phyloP scores from a whole-genome alignment of 2,329 filamentous ascomycete species.

The Fusarium ramigenum region DNA sequence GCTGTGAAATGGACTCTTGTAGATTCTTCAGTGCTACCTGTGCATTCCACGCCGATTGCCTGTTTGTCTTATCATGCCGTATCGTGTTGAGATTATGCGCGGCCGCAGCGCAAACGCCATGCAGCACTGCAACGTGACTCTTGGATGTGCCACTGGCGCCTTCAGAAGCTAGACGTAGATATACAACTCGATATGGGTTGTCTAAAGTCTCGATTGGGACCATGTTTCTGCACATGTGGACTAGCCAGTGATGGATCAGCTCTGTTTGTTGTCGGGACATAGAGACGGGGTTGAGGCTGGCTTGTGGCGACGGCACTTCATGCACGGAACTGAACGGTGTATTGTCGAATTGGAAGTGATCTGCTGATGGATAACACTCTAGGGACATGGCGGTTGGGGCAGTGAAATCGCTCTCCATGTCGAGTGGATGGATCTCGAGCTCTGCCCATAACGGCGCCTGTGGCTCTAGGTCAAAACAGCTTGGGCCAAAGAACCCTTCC shows the following conservation, averaged over 20 bases:
- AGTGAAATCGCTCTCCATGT: too few relatives aligned
- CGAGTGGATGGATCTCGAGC: rapidly evolving
- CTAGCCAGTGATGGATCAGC: background rate
- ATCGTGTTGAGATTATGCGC: background rate
- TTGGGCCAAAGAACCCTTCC: background rate
- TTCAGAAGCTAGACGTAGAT: background rate
- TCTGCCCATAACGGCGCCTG: too few relatives aligned
- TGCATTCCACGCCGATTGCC: rapidly evolving
- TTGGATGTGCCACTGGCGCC: background rate
- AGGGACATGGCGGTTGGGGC: too few relatives aligned
- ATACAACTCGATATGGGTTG: background rate
- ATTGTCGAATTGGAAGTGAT: rapidly evolving
- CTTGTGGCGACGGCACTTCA: background rate
- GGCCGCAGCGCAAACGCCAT: background rate
- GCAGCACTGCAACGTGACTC: background rate
- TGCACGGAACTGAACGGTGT: rapidly evolving
- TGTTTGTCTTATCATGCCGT: background rate
- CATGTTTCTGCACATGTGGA: background rate
- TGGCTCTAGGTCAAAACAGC: too few relatives aligned
- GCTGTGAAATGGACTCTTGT: background rate
- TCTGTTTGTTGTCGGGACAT: background rate
- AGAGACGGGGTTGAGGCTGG: background rate
- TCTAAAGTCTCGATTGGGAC: background rate
- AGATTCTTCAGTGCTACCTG: background rate
- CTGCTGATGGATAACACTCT: rapidly evolving